Base-by-base conservation (phyloP, 768 basidiomycete species). In the Agrocybe chaxingu region DNA sequence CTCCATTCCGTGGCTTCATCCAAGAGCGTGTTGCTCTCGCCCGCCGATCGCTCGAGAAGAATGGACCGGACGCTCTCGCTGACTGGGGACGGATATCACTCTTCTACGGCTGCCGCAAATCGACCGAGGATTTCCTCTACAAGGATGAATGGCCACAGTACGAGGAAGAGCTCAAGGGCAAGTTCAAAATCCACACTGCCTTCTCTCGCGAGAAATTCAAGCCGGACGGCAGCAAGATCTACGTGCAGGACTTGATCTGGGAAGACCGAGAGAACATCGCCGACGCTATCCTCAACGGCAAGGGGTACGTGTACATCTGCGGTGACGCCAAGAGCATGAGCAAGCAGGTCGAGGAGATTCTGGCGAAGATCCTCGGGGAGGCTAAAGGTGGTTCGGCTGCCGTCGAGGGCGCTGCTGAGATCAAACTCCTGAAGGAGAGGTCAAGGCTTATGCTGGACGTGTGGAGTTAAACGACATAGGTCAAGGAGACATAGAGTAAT, bases 1-100 rank as follows among this genome's bases (percentile, higher is more conserved):
- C 97, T 41, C 97, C 97, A 7, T 99, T 99, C 91, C 90, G 97
- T 54, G 97, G 96, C 2, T 99, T 99, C 69, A 81, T 98, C 7
- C 97, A 99, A 71, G 97, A 99, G 67, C 92, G 97, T 58, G 87
- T 99, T 38, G 94, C 94, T 8, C 85, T 98, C 31, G 97, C 95
- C 9, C 89, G 91, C 54, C 92, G 93, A 53, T 90, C 94, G 0
- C 78, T 94, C 48, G 95, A 95, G 61, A 98, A 98, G 80, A 95
- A 95, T 61, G 96, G 96, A 7, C 80, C 86, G 7, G 91, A 95
- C 52, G 95, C 90, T 5, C 84, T 99, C 54, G 81, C 82, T 9
- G 95, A 98, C 67, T 99, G 97, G 97, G 97, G 96, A 37, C 82
- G 77, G 42, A 92, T 99, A 68, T 85, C 86, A 37, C 81, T 99